Percentiles rank a stretch among this genome's conserved stretches.
phyloP scores from a whole-genome alignment of 768 basidiomycete species.

The Lactifluus subvellereus region DNA sequence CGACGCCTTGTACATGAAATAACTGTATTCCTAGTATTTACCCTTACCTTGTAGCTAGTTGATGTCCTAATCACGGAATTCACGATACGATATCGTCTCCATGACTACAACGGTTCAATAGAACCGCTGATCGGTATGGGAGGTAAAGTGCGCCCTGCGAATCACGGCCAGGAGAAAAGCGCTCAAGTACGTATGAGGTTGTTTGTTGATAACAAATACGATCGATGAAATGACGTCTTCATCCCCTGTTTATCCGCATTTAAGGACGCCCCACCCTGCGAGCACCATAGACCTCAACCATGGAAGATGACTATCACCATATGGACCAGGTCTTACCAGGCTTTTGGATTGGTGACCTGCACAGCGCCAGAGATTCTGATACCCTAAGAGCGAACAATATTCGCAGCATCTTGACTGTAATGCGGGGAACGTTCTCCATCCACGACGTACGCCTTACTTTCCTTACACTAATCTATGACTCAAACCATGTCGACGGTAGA shows the following conservation, averaged over 20 bases:
- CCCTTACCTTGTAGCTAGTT: constrained; percentile 1
- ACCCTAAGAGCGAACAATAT: constrained; percentile 67
- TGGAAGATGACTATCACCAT: constrained; percentile 20
- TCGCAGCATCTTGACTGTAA: constrained; percentile 63
- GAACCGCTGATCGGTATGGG: background rate
- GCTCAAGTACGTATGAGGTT: background rate
- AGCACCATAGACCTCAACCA: background rate
- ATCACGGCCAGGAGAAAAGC: background rate
- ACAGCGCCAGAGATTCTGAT: constrained; percentile 58
- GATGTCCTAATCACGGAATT: background rate
- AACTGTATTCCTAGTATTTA: constrained; percentile 17
- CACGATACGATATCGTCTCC: constrained; percentile 2
- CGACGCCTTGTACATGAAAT: background rate
- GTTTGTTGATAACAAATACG: constrained; percentile 12
- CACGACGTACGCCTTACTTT: constrained; percentile 44
- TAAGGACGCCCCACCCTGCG: background rate
- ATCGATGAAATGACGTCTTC: constrained; percentile 9
- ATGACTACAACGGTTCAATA: background rate
- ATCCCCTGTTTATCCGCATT: background rate
- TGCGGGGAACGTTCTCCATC: constrained; percentile 63
- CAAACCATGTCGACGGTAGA: constrained; percentile 38
- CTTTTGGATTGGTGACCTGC: constrained; percentile 81
- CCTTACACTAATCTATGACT: background rate
- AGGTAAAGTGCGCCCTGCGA: background rate
- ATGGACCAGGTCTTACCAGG: constrained; percentile 80